Base-by-base conservation (phyloP, 2,329 filamentous ascomycete species). In the Fusarium sp. region DNA sequence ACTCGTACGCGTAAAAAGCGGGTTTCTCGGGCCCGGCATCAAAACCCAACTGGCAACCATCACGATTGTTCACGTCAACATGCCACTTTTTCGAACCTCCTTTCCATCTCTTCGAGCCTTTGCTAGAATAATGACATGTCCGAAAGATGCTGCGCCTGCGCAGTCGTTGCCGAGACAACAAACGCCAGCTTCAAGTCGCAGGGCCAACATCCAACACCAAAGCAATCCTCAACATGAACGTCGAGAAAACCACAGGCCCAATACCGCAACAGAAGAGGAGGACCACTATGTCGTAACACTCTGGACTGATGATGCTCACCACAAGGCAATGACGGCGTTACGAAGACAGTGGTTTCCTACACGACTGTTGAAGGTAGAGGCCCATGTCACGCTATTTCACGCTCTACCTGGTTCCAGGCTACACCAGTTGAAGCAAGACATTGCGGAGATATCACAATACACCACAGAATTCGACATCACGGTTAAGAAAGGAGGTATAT, bases 381-480 rank as follows among this genome's bases (percentile, higher is more conserved):
- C 73, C 0, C 73, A 75, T 41, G 18, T 75, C 35, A 75, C 73
- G 4, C 48, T 75, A 3, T 75, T 75, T 4, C 73, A 75, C 39
- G 73, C 73, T 4, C 56, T 75, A 11, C 73, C 73, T 5, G 73
- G 67, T 2, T 76, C 73, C 5, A 74, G 48, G 34, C 25, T 76
- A 0, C 13, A 64, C 23, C 32, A 68, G 0, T 8, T 76, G 4
- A 71, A 70, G n/a, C 4, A 61, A 37, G 67, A 74, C 5, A 56
- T 75, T 25, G 18, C 48, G 0, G 5, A 18, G 1, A 6, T 68
- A 5, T 37, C 70, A 14, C 35, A 23, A 4, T 27, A 14, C 1
- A 65, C 73, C 3, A 6, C 48, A 7, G 45, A 1, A 5, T 75
- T 75, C 4, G 6, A 35, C 6, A 56, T 75, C 11, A 30, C n/a